These are phyloP conservation scores for Nicotiana undulata DNA, from an alignment of 257 asterid species.

Conservation along the genomic window DNA sequence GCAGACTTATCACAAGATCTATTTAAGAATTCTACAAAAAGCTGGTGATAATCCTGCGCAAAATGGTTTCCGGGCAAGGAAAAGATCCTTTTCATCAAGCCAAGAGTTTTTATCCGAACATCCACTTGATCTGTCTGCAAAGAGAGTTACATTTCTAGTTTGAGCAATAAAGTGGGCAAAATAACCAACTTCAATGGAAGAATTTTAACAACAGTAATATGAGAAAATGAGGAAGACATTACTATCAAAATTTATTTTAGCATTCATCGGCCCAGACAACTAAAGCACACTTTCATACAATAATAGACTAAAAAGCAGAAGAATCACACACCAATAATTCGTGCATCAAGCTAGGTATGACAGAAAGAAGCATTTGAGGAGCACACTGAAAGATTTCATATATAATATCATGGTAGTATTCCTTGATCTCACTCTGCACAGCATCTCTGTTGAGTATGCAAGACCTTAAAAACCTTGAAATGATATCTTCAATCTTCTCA, in stretches of 20 bases:
- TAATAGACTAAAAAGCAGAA: constrained; percentile 14
- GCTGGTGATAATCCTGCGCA: constrained; percentile 46
- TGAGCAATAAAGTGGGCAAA: constrained; percentile 19
- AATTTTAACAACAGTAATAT: constrained; percentile 1
- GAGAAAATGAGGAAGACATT: background rate
- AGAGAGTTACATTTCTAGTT: constrained; percentile 13
- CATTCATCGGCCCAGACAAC: background rate
- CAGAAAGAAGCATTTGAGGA: constrained; percentile 68
- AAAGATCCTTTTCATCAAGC: constrained; percentile 49
- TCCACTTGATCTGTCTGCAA: constrained; percentile 94
- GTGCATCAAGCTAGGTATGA: constrained; percentile 63
- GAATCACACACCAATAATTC: constrained; percentile 64
- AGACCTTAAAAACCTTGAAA: constrained; percentile 58
- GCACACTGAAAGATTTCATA: constrained; percentile 54
- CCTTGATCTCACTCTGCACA: constrained; percentile 57
- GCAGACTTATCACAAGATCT: constrained; percentile 76
- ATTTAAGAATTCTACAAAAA: constrained; percentile 57
- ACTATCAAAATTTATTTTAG: background rate
- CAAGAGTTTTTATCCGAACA: constrained; percentile 81
- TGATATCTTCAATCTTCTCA: constrained; percentile 39
- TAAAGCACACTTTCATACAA: constrained; percentile 5
- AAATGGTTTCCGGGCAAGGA: constrained; percentile 53
- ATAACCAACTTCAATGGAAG: constrained; percentile 5
- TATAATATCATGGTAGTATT: constrained; percentile 69
- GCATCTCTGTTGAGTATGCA: constrained; percentile 67